phyloP scores from a whole-genome alignment of 106 monocot species.

The Platanthera zijinensis region DNA sequence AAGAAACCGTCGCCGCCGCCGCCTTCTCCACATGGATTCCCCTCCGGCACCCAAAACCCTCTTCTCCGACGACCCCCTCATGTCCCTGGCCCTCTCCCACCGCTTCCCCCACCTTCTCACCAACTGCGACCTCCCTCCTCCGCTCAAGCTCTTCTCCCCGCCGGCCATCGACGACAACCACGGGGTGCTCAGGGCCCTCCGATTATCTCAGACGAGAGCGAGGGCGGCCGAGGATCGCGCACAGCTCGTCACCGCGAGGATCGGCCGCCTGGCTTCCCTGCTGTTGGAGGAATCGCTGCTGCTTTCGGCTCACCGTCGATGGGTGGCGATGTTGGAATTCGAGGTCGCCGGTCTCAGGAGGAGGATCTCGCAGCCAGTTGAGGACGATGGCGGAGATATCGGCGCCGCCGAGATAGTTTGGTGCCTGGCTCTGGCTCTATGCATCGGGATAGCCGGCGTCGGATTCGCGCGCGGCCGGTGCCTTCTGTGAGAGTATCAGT shows the following conservation, averaged over 20 bases:
- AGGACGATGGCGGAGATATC: not conserved
- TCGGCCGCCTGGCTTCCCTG: slow-evolving; percentile 21
- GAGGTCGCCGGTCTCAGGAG: slow-evolving; percentile 32
- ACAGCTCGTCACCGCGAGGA: slow-evolving; percentile 4
- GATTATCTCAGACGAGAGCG: slow-evolving; percentile 69
- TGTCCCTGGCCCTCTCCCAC: not conserved
- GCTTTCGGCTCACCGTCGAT: slow-evolving; percentile 38
- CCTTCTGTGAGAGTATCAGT: slow-evolving; percentile 12
- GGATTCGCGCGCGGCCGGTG: slow-evolving; percentile 18
- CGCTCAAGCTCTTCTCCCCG: slow-evolving; percentile 12
- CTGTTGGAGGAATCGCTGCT: slow-evolving; percentile 40
- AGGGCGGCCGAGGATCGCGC: slow-evolving; percentile 61
- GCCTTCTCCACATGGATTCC: not conserved
- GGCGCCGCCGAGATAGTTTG: not conserved
- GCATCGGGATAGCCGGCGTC: slow-evolving; percentile 16
- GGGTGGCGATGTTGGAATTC: slow-evolving; percentile 49
- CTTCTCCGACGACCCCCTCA: slow-evolving; percentile 1
- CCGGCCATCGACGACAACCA: slow-evolving; percentile 4
- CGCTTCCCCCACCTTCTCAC: slow-evolving; percentile 42
- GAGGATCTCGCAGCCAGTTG: not conserved
- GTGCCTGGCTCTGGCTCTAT: slow-evolving; percentile 14
- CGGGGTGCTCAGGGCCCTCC: slow-evolving; percentile 43
- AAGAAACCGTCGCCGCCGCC: no score
- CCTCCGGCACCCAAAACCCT: not conserved
- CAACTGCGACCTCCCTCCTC: slow-evolving; percentile 91